Evolutionary conservation across 2,329 filamentous ascomycete genomes (phyloP).

Genomic region (Xylariaceae sp.): DNA sequence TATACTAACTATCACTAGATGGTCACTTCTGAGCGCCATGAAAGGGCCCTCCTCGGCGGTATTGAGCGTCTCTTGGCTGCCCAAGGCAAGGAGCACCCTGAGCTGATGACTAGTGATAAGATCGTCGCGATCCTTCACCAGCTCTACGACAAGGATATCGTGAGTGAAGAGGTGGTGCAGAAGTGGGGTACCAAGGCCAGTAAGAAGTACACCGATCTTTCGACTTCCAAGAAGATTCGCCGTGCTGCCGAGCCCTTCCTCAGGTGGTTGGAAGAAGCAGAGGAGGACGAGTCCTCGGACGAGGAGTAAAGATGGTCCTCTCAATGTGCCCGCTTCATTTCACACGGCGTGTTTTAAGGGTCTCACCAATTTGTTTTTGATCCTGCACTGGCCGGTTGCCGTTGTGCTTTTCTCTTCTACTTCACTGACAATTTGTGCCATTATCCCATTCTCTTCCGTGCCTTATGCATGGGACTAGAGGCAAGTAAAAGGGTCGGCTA

Average conservation of each 20-base stretch:
- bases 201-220: constrained; percentile 95
- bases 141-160: constrained; percentile 88
- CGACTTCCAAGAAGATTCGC: constrained; percentile 91
- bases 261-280: constrained; percentile 88
- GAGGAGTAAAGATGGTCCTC: constrained; percentile 43
- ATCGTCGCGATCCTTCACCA: constrained; percentile 86
- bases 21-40: constrained; percentile 87
- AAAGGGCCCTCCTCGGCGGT: constrained; percentile 93
- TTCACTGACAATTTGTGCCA: no score
- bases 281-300: constrained; percentile 67
- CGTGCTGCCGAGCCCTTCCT: constrained; percentile 94
- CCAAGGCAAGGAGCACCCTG: constrained; percentile 74
- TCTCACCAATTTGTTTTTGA: constrained; percentile 9
- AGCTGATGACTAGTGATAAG: constrained; percentile 66
- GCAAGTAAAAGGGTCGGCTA: neutral
- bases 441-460: no score
- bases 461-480: no score
- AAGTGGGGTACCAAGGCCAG: constrained; percentile 93
- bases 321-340: neutral
- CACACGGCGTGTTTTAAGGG: neutral
- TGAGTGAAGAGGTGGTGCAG: constrained; percentile 85
- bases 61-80: constrained; percentile 85
- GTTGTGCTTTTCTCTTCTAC: no score
- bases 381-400: neutral
- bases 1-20: constrained; percentile 54